Evolutionary conservation across 768 basidiomycete genomes (phyloP), one percentile per base, ranked within the genome.

Genomic region (Kwoniella mangroviensis): DNA sequence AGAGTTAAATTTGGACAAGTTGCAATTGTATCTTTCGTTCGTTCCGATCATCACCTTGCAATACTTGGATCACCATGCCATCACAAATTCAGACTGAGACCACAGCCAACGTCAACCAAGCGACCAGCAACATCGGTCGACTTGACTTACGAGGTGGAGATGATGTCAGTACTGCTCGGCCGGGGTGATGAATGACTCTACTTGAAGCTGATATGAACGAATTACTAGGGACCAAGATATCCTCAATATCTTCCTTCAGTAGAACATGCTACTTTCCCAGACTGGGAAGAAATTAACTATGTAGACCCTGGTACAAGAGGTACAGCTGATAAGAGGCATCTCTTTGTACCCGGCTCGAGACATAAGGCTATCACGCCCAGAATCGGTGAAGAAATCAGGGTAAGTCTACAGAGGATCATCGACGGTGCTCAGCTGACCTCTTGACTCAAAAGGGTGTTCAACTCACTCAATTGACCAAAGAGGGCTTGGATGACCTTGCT

Each of bases 211-310:
- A 49, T 49, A 13, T 49, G 6, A 4, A 19, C 4, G 6, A 4
- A 19, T 49, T 13, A 13, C 3, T 49, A 65, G 64, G 55, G 40
- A 19, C 65, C 72, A 6, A 56, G 40, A 43, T 73, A 70, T 65
- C 72, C 72, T 1, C 54, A 57, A 26, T 73, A 73, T 60, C 61
- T 73, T 21, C 72, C 72, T 9, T 52, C 62, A 11, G 53, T 60
- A 43, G 69, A 67, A 12, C 65, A 73, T 19, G 55, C 58, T 22
- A 70, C 42, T 28, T 70, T 70, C 26, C 72, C 72, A n/a, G 68
- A 66, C 43, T 73, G 72, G 72, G 69, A 73, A 51, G 62, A 63
- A 26, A 21, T 63, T 2, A 41, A 41, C 45, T 34, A 28, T 40
- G 51, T 63, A 1, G 62, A 63, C 26, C 15, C 62, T 3, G 62